Evolutionary conservation across 495 filamentous ascomycete species (phyloP).

Genomic region (Sporormia fimetaria): DNA sequence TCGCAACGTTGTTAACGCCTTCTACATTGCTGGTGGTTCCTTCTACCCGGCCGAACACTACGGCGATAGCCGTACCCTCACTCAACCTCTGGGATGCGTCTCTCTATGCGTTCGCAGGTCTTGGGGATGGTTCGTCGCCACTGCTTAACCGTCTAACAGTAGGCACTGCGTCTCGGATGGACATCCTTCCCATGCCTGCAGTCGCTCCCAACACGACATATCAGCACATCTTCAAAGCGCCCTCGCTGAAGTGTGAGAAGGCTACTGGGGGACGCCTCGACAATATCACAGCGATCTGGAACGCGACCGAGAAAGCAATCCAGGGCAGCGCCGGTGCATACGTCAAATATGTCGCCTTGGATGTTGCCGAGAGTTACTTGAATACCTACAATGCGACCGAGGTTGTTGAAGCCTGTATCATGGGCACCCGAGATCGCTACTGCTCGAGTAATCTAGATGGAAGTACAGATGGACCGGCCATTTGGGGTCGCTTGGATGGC

Average conservation of each 20-base stretch:
- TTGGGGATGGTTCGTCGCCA: not conserved
- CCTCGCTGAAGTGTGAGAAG: not conserved
- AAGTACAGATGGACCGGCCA: too few relatives aligned
- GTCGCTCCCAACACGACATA: not conserved
- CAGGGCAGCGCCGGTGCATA: too few relatives aligned
- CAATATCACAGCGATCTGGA: too few relatives aligned
- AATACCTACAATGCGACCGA: too few relatives aligned
- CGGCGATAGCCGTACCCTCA: not conserved
- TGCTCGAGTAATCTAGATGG: too few relatives aligned
- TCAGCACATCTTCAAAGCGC: not conserved
- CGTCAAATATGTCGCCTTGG: too few relatives aligned
- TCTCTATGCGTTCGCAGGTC: not conserved
- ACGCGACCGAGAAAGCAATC: too few relatives aligned
- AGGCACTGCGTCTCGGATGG: not conserved
- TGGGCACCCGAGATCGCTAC: too few relatives aligned
- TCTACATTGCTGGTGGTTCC: not conserved
- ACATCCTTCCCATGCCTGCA: not conserved
- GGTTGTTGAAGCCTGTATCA: too few relatives aligned
- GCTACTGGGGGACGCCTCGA: too few relatives aligned
- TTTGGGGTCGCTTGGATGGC: too few relatives aligned
- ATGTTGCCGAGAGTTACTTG: too few relatives aligned
- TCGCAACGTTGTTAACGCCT: not conserved
- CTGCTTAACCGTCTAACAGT: not conserved
- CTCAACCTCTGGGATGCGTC: not conserved
- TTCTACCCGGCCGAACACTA: not conserved